Base-by-base conservation (phyloP, 1,284 basidiomycete species). In the Bjerkandera adusta region DNA sequence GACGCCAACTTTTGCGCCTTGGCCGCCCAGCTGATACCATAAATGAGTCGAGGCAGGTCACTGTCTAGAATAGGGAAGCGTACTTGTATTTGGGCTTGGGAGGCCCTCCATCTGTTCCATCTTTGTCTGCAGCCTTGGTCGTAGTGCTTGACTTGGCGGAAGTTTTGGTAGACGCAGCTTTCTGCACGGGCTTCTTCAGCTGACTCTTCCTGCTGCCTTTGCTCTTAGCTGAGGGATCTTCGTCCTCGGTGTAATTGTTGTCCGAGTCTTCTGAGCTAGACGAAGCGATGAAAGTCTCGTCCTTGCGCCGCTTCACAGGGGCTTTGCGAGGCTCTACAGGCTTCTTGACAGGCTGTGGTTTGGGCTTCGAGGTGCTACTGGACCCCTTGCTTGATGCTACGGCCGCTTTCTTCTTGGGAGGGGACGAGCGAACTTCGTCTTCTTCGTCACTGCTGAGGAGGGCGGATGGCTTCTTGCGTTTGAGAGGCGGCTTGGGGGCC, bases 1-100 rank as follows among this genome's bases (percentile, higher is more conserved):
- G 83, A 80, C 0, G 84, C 80, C 1, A 77, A 67, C 46, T 81
- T 81, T 1, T 85, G 84, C 1, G 81, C 80, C 47, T 77, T 80
- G 24, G 81, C 76, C 0, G 80, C 78, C 80, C 83, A 88, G 58
- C 84, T n/a, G n/a, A n/a, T 86, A 57, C 41, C 18, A 51, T 5
- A 39, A 4, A 22, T 26, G 21, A 30, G 18, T 39, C 20, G 11
- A 27, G 5, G 43, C 8, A 35, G 36, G 34, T 38, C 5, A 33
- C 24, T 34, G 11, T 3, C 3, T 12, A 27, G 32, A 10, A 27
- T 24, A 8, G 16, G 12, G 11, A 3, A 36, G 32, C 18, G 26
- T 45, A 67, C 63, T 66, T 68, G 47, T 58, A 67, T 52, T 71
- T 69, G 13, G 58, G 61, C 47, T 66, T 67, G 35, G 57, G 55